These are phyloP conservation scores for Rubroboletus satanas DNA, from an alignment of 768 basidiomycete species.

Conservation along the genomic window DNA sequence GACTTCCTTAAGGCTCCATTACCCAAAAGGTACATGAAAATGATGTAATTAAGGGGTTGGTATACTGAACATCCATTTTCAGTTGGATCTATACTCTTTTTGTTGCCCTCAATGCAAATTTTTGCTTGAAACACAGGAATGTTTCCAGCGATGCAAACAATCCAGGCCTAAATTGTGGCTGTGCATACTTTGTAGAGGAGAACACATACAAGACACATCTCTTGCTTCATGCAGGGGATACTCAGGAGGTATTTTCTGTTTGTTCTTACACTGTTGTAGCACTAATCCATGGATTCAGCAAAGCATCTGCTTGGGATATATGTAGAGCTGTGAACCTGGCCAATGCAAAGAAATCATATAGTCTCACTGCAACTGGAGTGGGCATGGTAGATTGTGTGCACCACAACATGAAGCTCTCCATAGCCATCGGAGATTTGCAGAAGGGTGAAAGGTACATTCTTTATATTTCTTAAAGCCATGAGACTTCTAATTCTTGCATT, in stretches of 20 bases:
- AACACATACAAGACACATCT: background rate
- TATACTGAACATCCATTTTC: background rate
- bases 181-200: background rate
- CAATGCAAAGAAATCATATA: background rate
- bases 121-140: background rate
- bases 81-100: background rate
- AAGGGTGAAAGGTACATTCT: constrained; percentile 14
- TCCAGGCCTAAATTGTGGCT: background rate
- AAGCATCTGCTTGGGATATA: constrained; percentile 1
- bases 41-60: background rate
- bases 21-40: background rate
- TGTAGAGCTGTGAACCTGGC: constrained; percentile 8
- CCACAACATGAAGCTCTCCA: constrained; percentile 17
- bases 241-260: background rate
- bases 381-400: constrained; percentile 27
- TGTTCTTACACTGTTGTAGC: too few species aligned
- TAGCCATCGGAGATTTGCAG: constrained; percentile 14
- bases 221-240: background rate
- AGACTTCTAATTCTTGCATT: background rate
- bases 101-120: background rate
- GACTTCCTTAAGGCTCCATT: background rate
- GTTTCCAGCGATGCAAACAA: background rate
- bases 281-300: background rate
- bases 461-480: too few species aligned
- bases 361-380: constrained; percentile 27